A percentile compares a stretch with the other conserved stretches of the same genome.
phyloP scores from a whole-genome alignment of 345 rosid genomes.

The Salix caprea region DNA sequence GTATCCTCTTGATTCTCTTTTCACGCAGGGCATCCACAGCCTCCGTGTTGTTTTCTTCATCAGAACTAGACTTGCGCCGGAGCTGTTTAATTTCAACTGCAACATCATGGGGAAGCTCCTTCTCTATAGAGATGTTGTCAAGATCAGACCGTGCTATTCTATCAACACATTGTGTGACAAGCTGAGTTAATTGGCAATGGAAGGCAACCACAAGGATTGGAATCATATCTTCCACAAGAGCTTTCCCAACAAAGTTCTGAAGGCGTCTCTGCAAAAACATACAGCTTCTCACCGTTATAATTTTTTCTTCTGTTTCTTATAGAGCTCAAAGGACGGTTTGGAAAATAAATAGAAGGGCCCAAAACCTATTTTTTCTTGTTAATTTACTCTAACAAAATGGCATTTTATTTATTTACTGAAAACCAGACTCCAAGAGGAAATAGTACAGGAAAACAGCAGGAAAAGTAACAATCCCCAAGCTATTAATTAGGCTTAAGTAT shows the following conservation, averaged over 20 bases:
- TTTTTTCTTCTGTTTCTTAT: not conserved
- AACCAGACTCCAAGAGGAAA: not conserved
- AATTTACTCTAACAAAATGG: not conserved
- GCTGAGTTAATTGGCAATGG: slow-evolving; percentile 71
- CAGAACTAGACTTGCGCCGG: slow-evolving; percentile 39
- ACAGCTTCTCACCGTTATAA: slow-evolving; percentile 3
- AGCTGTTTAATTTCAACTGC: slow-evolving; percentile 47
- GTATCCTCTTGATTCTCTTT: slow-evolving; percentile 73
- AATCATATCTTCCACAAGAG: slow-evolving; percentile 69
- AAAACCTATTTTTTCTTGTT: not conserved
- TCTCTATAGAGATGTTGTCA: slow-evolving; percentile 62
- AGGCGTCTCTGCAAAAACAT: slow-evolving; percentile 61
- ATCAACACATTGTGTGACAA: slow-evolving; percentile 63
- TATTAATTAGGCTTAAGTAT: not conserved
- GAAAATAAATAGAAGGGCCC: not conserved
- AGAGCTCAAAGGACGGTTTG: slow-evolving; percentile 1
- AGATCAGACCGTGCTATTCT: slow-evolving; percentile 84
- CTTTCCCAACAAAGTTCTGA: slow-evolving; percentile 66
- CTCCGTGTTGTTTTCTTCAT: slow-evolving; percentile 27
- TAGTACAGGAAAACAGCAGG: not conserved
- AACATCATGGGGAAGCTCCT: slow-evolving; percentile 76
- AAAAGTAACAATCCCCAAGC: not conserved
- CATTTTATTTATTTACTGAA: not conserved
- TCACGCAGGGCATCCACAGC: slow-evolving; percentile 39
- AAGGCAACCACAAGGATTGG: slow-evolving; percentile 79